phyloP scores from a whole-genome alignment of 768 basidiomycete species.

The Leccinum sublutescens region DNA sequence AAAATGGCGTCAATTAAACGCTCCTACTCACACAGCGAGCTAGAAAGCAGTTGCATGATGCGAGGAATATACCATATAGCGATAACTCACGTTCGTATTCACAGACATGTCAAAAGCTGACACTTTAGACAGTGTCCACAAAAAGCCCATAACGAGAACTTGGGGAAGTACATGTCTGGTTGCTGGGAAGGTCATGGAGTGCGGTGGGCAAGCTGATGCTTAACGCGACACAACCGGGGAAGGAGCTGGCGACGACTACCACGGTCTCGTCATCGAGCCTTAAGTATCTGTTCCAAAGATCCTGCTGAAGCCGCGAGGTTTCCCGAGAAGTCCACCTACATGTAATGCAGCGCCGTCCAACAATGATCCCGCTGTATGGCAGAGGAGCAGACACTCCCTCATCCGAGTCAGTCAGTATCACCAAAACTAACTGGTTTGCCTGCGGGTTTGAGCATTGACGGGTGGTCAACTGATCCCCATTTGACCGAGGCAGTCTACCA shows the following conservation, averaged over 20 bases:
- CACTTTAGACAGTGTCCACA: conserved; percentile 1
- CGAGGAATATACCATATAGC: neutral
- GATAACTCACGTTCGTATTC: conserved; percentile 23
- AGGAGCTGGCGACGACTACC: neutral
- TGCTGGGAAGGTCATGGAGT: neutral
- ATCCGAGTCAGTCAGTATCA: conserved; percentile 1
- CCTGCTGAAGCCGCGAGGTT: neutral
- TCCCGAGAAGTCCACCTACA: neutral
- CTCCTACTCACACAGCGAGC: conserved; percentile 19
- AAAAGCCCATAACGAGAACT: neutral
- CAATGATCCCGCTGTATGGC: neutral
- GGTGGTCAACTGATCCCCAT: neutral
- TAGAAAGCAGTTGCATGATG: conserved; percentile 3
- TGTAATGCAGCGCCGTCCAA: neutral
- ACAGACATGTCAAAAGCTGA: conserved; percentile 16
- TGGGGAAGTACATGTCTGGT: neutral
- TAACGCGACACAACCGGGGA: neutral
- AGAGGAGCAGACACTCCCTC: conserved; percentile 2
- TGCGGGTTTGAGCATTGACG: neutral
- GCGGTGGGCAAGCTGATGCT: neutral
- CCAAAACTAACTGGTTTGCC: neutral
- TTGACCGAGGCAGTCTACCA: neutral
- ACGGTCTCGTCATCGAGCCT: neutral
- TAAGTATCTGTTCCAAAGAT: conserved; percentile 9
- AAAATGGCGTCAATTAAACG: neutral